Evolutionary conservation across 306 rosid species (phyloP).

Genomic region (Trichosanthes cucumerina): DNA sequence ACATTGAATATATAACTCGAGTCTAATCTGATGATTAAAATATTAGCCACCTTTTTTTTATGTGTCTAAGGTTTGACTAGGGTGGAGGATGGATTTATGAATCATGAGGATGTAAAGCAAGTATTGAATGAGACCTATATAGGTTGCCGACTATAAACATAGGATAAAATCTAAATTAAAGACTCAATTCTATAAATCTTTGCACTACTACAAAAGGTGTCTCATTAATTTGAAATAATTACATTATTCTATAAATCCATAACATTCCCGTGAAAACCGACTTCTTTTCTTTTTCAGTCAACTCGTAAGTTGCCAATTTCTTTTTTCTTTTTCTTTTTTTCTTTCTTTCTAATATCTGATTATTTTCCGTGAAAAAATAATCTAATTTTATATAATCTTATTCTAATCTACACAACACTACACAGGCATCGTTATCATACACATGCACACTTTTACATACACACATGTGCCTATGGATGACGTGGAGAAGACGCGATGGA

Average conservation of each 20-base stretch:
- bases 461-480: not conserved
- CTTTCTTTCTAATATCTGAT: not conserved
- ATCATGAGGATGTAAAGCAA: not conserved
- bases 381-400: not conserved
- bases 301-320: not conserved
- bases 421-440: too few relatives aligned
- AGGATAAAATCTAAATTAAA: not conserved
- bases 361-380: not conserved
- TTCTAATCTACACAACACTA: not conserved
- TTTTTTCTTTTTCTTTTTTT: too few relatives aligned
- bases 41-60: too few relatives aligned
- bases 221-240: not conserved
- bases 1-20: too few relatives aligned
- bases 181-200: not conserved
- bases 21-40: too few relatives aligned
- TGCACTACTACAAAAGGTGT: not conserved
- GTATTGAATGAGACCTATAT: not conserved
- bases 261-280: not conserved
- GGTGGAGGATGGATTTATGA: too few relatives aligned
- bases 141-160: not conserved
- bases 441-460: too few relatives aligned
- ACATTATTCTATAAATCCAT: not conserved
- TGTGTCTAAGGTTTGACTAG: too few relatives aligned
- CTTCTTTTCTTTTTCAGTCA: not conserved
- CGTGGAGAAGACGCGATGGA: constrained; percentile 13